Evolutionary conservation across 2,329 filamentous ascomycete species (phyloP).

Genomic region (Chrysosporium keratinophilum): DNA sequence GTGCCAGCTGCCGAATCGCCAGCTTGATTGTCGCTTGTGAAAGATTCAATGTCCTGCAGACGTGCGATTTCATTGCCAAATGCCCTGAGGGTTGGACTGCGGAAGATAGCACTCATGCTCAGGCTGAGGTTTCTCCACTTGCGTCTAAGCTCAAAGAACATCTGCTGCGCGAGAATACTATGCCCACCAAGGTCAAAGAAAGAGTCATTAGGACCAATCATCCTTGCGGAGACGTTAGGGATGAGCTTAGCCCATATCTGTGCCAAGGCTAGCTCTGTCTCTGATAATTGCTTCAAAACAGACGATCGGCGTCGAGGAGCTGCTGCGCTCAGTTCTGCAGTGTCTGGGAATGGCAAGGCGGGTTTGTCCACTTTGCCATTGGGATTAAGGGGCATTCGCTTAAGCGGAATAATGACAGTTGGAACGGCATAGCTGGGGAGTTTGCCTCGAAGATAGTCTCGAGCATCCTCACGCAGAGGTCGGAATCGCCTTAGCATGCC

Average conservation of each 20-base stretch:
- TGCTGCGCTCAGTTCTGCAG: conserved; percentile 52
- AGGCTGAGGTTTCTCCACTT: conserved; percentile 35
- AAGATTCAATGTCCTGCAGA: conserved; percentile 39
- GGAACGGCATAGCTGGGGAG: conserved; percentile 68
- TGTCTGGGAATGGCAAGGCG: conserved; percentile 69
- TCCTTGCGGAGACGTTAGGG: conserved; percentile 54
- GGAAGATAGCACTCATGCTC: conserved; percentile 19
- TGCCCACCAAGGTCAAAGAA: conserved; percentile 79
- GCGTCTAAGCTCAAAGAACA: conserved; percentile 60
- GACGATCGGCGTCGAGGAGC: conserved; percentile 43
- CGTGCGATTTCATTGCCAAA: conserved; percentile 46
- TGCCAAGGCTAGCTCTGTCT: conserved; percentile 59
- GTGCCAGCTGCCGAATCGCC: conserved; percentile 12
- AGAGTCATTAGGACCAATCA: conserved; percentile 49
- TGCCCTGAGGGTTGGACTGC: conserved; percentile 29
- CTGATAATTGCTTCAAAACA: conserved; percentile 38
- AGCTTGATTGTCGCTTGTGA: conserved; percentile 29
- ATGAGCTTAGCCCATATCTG: conserved; percentile 65
- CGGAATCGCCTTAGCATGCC: conserved; percentile 52
- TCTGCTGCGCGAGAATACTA: conserved; percentile 68
- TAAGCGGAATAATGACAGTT: conserved; percentile 60
- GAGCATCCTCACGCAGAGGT: conserved; percentile 40
- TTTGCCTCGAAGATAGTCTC: conserved; percentile 45
- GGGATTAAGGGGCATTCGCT: conserved; percentile 68
- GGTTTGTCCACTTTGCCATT: conserved; percentile 77